phyloP scores from a whole-genome alignment of 257 asterid species.

The Fraxinus anomala region DNA sequence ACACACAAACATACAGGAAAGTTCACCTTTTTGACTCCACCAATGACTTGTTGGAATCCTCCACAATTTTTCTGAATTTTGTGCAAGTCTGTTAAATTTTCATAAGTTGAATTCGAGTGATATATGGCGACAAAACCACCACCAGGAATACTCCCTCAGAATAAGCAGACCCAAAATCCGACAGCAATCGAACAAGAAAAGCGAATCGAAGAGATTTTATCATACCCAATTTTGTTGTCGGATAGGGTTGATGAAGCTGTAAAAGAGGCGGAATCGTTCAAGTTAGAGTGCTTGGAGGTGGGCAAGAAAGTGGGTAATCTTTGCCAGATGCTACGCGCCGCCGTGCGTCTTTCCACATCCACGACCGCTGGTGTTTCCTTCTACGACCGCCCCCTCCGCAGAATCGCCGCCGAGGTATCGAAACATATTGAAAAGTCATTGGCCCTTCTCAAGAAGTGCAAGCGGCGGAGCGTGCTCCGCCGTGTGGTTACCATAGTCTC shows the following conservation, averaged over 20 bases:
- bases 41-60: conserved; percentile 12
- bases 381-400: conserved; percentile 75
- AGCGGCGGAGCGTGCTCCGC: conserved; percentile 55
- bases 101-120: neutral
- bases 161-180: conserved; percentile 37
- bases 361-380: conserved; percentile 42
- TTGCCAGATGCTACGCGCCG: conserved; percentile 61
- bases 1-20: neutral
- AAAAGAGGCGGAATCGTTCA: conserved; percentile 55
- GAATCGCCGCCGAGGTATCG: conserved; percentile 56
- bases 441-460: conserved; percentile 63
- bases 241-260: conserved; percentile 47
- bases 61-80: conserved; percentile 1
- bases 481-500: conserved; percentile 67
- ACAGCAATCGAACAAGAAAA: conserved; percentile 39
- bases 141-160: conserved; percentile 27
- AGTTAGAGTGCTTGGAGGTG: conserved; percentile 57
- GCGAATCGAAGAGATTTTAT: conserved; percentile 48
- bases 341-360: conserved; percentile 55
- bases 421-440: conserved; percentile 53
- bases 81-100: neutral
- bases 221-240: conserved; percentile 47
- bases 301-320: conserved; percentile 55
- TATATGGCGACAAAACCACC: conserved; percentile 45
- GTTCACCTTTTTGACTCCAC: conserved; percentile 3